A percentile compares a stretch with the other conserved stretches of the same genome.
Evolutionary conservation across 441 rosid species (phyloP).

Genomic region (Aleurites moluccanus): DNA sequence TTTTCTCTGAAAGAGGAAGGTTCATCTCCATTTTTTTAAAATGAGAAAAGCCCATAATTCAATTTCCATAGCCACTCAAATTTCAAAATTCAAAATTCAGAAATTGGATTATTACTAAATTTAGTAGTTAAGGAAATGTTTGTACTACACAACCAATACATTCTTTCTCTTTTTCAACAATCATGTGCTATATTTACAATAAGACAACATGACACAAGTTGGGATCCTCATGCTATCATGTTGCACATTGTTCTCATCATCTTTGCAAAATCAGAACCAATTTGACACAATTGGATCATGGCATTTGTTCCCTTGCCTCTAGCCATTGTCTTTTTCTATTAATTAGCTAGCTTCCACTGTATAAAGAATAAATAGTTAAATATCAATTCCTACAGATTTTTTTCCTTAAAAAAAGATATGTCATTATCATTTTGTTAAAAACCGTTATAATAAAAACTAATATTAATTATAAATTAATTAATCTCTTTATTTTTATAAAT

Average conservation of each 20-base stretch:
- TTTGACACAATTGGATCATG: constrained; percentile 13
- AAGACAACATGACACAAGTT: constrained; percentile 28
- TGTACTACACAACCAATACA: background rate
- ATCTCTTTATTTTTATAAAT: too few species aligned
- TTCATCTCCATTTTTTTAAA: background rate
- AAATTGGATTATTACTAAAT: background rate
- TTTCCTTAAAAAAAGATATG: too few species aligned
- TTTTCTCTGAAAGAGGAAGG: background rate
- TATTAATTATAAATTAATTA: too few species aligned
- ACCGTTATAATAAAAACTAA: too few species aligned
- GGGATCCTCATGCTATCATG: background rate
- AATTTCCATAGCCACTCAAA: constrained; percentile 15
- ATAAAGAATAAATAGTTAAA: background rate
- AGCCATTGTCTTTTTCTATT: constrained; percentile 25
- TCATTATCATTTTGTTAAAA: too few species aligned
- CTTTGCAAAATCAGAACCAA: constrained; percentile 7
- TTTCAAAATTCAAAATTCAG: background rate
- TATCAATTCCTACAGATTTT: too few species aligned
- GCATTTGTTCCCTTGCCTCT: constrained; percentile 6
- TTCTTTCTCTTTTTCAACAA: background rate
- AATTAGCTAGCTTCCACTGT: background rate
- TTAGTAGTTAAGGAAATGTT: background rate
- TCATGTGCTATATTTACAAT: constrained; percentile 37
- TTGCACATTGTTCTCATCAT: background rate
- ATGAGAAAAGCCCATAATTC: constrained; percentile 7